A percentile compares a stretch with the other conserved stretches of the same genome.
Conservation (phyloP, 805 yeast genomes). For the Saccharomycodes ludwigii region DNA sequence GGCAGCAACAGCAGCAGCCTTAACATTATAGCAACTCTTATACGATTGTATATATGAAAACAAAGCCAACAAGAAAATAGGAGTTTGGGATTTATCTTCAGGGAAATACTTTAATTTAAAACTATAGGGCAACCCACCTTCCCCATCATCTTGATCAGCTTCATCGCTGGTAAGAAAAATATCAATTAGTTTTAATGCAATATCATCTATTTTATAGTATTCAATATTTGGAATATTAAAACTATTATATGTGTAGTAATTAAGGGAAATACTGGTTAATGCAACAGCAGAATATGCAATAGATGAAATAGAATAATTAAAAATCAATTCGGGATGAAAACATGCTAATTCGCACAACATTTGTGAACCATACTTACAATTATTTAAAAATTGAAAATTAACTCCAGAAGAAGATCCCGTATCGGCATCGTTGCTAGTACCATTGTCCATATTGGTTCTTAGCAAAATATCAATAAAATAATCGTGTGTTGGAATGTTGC, state of each 20-base stretch:
- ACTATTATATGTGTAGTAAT: constrained; percentile 12
- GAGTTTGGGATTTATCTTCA: constrained; percentile 2
- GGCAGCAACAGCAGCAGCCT: too few relatives aligned
- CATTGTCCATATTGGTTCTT: constrained; percentile 11
- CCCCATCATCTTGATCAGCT: neutral
- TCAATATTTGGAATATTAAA: neutral
- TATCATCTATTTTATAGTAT: neutral
- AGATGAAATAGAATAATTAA: constrained; percentile 32
- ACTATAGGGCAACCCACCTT: constrained; percentile 17
- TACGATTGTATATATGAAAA: constrained; percentile 3
- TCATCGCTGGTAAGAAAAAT: constrained; percentile 2
- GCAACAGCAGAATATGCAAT: constrained; percentile 41
- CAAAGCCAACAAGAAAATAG: constrained; percentile 4
- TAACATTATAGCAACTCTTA: too few relatives aligned
- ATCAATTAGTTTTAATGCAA: neutral
- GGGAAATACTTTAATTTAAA: constrained; percentile 20
- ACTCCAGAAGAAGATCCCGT: constrained; percentile 5
- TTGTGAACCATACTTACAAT: constrained; percentile 42
- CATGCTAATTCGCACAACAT: constrained; percentile 57
- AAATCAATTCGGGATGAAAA: constrained; percentile 46
- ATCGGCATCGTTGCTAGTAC: constrained; percentile 7
- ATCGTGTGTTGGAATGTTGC: constrained; percentile 46
- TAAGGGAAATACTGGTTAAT: constrained; percentile 33
- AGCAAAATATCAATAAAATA: constrained; percentile 47
- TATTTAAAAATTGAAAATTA: constrained; percentile 27